Conservation (phyloP, 1,284 basidiomycete species). For the Sutorius eximius region DNA sequence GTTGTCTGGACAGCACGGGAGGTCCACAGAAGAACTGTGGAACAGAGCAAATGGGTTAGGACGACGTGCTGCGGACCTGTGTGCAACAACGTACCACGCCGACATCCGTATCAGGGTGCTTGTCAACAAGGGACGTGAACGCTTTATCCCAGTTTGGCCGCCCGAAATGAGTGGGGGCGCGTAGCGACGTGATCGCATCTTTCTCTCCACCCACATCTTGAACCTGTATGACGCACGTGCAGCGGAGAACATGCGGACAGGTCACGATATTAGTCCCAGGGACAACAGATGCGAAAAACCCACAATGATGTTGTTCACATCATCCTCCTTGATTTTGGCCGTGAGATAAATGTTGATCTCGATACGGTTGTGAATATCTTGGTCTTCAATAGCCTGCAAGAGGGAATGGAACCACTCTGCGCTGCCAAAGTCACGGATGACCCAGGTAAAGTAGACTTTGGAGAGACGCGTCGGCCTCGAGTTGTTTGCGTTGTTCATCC, state of each 20-base stretch:
- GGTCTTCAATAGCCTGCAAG: conserved; percentile 86
- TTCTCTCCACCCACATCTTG: conserved; percentile 87
- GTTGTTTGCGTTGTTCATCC: conserved; percentile 79
- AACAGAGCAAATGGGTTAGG: conserved; percentile 1
- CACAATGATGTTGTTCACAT: conserved; percentile 86
- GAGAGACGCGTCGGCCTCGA: conserved; percentile 74
- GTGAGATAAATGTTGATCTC: conserved; percentile 93
- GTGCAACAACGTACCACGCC: conserved; percentile 61
- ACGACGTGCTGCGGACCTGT: not conserved
- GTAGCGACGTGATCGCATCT: conserved; percentile 81
- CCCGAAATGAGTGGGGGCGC: conserved; percentile 91
- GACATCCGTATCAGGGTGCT: conserved; percentile 82
- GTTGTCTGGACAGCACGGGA: conserved; percentile 60
- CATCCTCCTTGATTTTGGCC: conserved; percentile 82
- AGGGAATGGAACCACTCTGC: conserved; percentile 95
- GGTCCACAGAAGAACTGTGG: conserved; percentile 81
- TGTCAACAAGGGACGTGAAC: conserved; percentile 72
- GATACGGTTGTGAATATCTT: conserved; percentile 78
- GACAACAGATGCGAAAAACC: conserved; percentile 23
- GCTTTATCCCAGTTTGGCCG: conserved; percentile 90
- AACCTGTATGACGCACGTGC: conserved; percentile 40
- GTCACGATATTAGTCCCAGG: not conserved
- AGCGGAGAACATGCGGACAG: not conserved
- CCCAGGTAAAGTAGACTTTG: conserved; percentile 87
- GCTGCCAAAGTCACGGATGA: conserved; percentile 82